Conservation (phyloP, 78 protist species). For the Dictyostelium firmibasis region DNA sequence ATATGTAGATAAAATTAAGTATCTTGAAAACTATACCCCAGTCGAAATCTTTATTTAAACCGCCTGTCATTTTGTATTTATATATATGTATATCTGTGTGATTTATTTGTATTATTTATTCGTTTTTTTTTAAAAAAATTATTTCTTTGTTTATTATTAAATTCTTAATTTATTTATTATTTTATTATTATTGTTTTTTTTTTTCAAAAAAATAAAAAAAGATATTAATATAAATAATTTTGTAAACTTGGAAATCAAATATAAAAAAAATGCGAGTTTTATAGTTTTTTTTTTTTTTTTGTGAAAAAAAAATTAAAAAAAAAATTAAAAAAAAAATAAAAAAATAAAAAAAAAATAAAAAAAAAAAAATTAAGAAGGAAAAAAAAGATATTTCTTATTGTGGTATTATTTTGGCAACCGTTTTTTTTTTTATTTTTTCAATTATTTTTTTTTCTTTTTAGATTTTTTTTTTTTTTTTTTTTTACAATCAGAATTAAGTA, state of each 20-base stretch:
- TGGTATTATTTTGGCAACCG: too few species aligned
- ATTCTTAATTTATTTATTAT: too few species aligned
- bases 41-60: constrained; percentile 10
- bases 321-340: neutral
- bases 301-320: neutral
- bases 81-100: neutral
- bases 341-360: neutral
- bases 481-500: neutral
- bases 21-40: neutral
- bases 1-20: too few species aligned
- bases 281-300: neutral
- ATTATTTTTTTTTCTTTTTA: too few species aligned
- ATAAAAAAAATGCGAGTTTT: neutral
- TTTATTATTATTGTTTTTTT: too few species aligned
- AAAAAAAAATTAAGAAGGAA: neutral
- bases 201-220: too few species aligned
- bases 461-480: neutral
- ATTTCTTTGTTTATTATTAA: too few species aligned
- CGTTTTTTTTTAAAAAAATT: neutral
- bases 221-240: too few species aligned
- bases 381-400: too few species aligned
- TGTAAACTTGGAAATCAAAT: too few species aligned
- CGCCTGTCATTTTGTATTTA: neutral
- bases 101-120: neutral
- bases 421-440: too few species aligned